A percentile compares a stretch with the other conserved stretches of the same genome.
phyloP scores from a whole-genome alignment of 2,329 filamentous ascomycete genomes.

The Fusarium denticulatum region DNA sequence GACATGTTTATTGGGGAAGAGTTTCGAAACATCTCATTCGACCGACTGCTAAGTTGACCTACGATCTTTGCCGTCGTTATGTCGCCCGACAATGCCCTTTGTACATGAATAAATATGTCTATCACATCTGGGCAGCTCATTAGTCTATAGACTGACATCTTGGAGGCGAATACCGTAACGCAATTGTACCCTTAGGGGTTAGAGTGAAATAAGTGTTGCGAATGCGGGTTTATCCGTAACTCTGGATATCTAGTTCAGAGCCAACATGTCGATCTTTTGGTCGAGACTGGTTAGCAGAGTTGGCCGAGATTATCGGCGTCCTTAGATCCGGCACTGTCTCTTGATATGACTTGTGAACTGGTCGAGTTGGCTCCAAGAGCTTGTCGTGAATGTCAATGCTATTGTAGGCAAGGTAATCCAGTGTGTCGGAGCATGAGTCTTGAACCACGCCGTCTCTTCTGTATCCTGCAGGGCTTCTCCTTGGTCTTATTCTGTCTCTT shows the following conservation, averaged over 20 bases:
- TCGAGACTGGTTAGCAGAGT: constrained; percentile 5
- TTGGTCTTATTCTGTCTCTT: background rate
- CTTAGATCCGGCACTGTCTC: background rate
- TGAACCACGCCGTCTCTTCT: background rate
- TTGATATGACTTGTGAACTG: constrained; percentile 8
- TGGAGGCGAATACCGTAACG: background rate
- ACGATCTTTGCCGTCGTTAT: constrained; percentile 3
- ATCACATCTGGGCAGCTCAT: background rate
- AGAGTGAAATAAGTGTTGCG: background rate
- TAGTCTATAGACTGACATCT: background rate
- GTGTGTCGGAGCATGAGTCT: background rate
- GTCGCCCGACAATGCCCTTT: background rate
- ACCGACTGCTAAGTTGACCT: background rate
- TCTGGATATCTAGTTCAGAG: background rate
- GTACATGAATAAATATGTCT: background rate
- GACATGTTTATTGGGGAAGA: background rate
- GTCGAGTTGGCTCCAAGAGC: background rate
- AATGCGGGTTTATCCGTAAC: background rate
- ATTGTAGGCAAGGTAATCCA: background rate
- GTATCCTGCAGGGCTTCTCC: background rate
- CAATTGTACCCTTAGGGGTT: background rate
- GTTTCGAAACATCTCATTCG: background rate
- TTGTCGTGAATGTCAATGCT: background rate
- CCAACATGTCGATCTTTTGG: background rate
- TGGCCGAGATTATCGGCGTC: constrained; percentile 9